Percentiles rank a stretch among this genome's conserved stretches.
phyloP scores from a whole-genome alignment of 2,329 filamentous ascomycete genomes.

The Botrytis aclada region DNA sequence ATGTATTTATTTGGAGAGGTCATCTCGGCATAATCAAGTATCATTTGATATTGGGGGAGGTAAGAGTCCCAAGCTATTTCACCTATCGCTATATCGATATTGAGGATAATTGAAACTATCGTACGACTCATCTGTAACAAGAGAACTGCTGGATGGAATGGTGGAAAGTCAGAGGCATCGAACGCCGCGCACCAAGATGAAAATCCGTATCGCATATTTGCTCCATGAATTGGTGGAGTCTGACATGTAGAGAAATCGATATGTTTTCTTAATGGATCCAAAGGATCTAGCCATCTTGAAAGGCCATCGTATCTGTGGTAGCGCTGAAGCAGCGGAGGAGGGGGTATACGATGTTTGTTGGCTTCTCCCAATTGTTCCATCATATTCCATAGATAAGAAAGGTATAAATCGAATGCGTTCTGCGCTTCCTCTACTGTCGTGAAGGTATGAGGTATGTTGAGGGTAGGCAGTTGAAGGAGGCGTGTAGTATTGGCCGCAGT shows the following conservation, averaged over 20 bases:
- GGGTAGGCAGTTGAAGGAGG: background rate
- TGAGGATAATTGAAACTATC: background rate
- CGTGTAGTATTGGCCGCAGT: background rate
- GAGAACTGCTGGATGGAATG: background rate
- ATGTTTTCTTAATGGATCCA: background rate
- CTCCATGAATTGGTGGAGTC: background rate
- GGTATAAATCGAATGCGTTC: background rate
- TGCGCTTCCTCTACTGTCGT: conserved; percentile 10
- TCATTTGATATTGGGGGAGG: background rate
- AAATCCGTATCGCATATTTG: background rate
- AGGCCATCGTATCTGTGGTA: background rate
- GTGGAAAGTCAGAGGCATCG: conserved; percentile 1
- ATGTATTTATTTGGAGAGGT: background rate
- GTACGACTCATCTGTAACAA: background rate
- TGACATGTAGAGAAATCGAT: background rate
- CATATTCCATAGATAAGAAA: background rate
- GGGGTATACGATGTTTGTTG: background rate
- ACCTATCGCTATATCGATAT: background rate
- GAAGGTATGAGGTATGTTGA: conserved; percentile 1
- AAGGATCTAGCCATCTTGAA: background rate
- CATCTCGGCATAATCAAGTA: conserved; percentile 2
- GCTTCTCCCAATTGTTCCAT: background rate
- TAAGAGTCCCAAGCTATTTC: background rate
- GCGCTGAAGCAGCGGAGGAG: background rate
- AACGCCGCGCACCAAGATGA: background rate